Percentiles rank a stretch among this genome's conserved stretches.
Evolutionary conservation across 169 alveolate genomes (phyloP).

Genomic region (Neospora caninum): DNA sequence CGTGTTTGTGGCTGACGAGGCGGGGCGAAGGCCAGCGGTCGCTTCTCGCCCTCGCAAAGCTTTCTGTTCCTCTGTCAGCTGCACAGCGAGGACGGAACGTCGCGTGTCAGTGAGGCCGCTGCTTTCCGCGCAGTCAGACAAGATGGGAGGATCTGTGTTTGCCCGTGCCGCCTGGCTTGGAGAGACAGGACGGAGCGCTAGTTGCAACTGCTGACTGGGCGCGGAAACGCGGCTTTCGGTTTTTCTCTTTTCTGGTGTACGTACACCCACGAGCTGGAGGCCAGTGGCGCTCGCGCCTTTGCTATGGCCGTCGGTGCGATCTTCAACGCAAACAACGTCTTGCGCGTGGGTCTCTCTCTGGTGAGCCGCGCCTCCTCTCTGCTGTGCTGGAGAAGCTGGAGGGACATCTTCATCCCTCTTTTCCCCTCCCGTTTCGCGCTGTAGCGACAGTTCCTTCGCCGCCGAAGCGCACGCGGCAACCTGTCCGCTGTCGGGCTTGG

Average conservation of each 20-base stretch:
- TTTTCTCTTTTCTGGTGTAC: not conserved
- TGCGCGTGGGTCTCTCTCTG: no score
- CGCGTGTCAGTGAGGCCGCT: not conserved
- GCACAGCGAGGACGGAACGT: no score
- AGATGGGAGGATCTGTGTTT: not conserved
- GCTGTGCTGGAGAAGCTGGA: no score
- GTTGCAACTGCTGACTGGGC: not conserved
- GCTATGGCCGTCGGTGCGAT: not conserved
- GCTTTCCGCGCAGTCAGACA: not conserved
- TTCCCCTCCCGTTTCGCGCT: no score
- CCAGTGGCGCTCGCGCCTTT: not conserved
- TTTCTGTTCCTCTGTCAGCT: no score
- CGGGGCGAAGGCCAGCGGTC: not conserved
- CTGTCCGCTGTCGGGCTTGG: not conserved
- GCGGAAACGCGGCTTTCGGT: not conserved
- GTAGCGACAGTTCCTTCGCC: not conserved
- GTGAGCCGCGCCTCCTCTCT: no score
- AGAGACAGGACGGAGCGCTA: not conserved
- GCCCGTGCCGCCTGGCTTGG: not conserved
- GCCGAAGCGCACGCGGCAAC: not conserved
- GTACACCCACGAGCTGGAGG: not conserved
- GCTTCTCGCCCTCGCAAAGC: not conserved
- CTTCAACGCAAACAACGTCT: no score
- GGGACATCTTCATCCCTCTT: no score
- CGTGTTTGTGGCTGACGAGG: conserved; percentile 33